Evolutionary conservation across 305 asterid species (phyloP), one percentile per base, ranked within the genome.

Genomic region (Solanum chacoense): DNA sequence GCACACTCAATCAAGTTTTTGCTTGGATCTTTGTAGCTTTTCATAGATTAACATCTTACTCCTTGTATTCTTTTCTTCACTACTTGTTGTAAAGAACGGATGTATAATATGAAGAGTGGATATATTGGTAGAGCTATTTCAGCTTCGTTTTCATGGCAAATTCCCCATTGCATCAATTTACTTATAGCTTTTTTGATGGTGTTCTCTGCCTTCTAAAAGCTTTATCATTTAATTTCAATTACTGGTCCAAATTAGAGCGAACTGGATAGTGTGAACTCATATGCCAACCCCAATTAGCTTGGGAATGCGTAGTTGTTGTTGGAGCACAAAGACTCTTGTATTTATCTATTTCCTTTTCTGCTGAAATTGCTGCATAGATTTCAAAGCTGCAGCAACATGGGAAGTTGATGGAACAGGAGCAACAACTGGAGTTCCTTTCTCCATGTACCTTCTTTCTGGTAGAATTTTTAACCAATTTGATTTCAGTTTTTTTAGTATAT

Each of bases 371-470:
- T 91, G 29, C 78, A 50, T 84, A 97, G 99, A 93, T 92, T 87
- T 92, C 76, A 94, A 92, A 93, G 92, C 98, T 89, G 91, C 88
- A 79, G 95, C 99, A 87, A 95, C 98, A 20, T 96, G 99, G 98
- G 99, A 95, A 94, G 94, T 97, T 83, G 99, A 95, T 91, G 94
- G 90, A 87, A 93, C 94, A 45, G 99, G 99, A 91, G 92, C 92
- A 42, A 76, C 90, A 78, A 92, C 97, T 59, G 96, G 96, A 76
- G 88, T 92, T 89, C 96, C 97, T 75, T 94, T 89, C 88, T 94
- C 98, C 87, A 97, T 97, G 98, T 95, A 95, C 91, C 99, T 96
- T 89, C 94, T 94, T 89, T 94, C 97, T 88, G 99, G 99, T 95
- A 91, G 14, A 50, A 87, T 87, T 38, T 69, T 81, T 78, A 24